Evolutionary conservation across 2,329 filamentous ascomycete genomes (phyloP).

Genomic region (Penicillium sp.): DNA sequence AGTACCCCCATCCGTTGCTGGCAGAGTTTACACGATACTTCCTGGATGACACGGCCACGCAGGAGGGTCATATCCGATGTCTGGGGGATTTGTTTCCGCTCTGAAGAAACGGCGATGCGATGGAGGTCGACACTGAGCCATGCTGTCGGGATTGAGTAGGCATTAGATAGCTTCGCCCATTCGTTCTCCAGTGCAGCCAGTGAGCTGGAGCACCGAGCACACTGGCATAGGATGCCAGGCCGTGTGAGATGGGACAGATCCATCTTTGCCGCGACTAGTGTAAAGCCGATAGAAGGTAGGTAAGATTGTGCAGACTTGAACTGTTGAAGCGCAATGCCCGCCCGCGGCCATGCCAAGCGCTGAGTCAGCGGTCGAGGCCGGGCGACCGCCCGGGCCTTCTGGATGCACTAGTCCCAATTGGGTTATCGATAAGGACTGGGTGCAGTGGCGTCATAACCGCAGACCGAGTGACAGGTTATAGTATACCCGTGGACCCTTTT

Average conservation of each 20-base stretch:
- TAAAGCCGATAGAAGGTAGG: constrained; percentile 2
- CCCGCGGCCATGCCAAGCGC: constrained; percentile 11
- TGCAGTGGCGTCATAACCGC: constrained; percentile 11
- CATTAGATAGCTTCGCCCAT: constrained; percentile 34
- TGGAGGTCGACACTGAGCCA: constrained; percentile 35
- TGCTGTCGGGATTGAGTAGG: constrained; percentile 30
- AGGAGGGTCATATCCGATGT: constrained; percentile 30
- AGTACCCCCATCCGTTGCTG: constrained; percentile 33
- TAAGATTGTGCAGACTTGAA: constrained; percentile 19
- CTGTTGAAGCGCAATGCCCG: neutral
- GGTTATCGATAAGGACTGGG: constrained; percentile 17
- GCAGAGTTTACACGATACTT: constrained; percentile 32
- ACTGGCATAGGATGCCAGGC: constrained; percentile 34
- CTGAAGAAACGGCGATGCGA: constrained; percentile 30
- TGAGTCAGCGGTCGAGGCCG: constrained; percentile 25
- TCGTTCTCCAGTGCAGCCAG: constrained; percentile 36
- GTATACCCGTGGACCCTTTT: neutral
- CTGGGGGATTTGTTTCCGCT: constrained; percentile 32
- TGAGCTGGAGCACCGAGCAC: constrained; percentile 34
- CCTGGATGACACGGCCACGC: constrained; percentile 31
- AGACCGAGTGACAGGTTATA: neutral
- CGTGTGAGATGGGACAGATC: constrained; percentile 30
- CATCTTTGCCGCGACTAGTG: constrained; percentile 20
- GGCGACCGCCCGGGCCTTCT: neutral
- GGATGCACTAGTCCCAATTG: constrained; percentile 14